Evolutionary conservation across 768 basidiomycete genomes (phyloP).

Genomic region (Mycena vitilis): DNA sequence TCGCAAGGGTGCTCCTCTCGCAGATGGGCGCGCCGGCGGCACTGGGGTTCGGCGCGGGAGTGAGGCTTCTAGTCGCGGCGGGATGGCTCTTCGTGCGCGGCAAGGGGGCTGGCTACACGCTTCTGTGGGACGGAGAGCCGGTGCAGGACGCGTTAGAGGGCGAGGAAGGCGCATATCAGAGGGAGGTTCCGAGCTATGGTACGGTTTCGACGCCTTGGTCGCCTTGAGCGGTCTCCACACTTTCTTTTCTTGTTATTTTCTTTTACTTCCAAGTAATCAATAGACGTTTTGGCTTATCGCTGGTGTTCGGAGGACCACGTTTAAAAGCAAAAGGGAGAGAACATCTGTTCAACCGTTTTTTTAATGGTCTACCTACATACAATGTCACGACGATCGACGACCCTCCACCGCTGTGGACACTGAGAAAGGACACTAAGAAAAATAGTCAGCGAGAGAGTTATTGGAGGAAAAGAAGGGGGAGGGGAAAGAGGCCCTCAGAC

Average conservation of each 20-base stretch:
- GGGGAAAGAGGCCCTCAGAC: slow-evolving; percentile 54
- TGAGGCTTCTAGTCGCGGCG: slow-evolving; percentile 69
- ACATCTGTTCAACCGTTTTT: too few relatives aligned
- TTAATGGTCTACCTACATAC: slow-evolving; percentile 11
- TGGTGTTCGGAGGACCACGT: too few relatives aligned
- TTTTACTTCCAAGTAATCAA: too few relatives aligned
- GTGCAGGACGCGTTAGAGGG: background rate
- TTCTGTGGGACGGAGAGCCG: slow-evolving; percentile 15
- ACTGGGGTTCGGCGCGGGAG: slow-evolving; percentile 72
- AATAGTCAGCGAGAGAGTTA: slow-evolving; percentile 18
- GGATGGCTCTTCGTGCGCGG: slow-evolving; percentile 75
- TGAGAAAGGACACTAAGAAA: background rate
- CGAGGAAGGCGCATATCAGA: background rate
- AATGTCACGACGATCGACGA: background rate
- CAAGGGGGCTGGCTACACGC: slow-evolving; percentile 39
- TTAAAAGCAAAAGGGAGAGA: too few relatives aligned
- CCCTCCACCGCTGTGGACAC: background rate
- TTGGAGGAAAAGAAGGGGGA: background rate
- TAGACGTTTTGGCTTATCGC: too few relatives aligned
- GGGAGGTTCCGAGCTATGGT: slow-evolving; percentile 17
- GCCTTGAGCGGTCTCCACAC: background rate
- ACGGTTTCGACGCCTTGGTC: background rate
- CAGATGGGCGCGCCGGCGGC: slow-evolving; percentile 70
- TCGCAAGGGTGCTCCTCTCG: slow-evolving; percentile 66
- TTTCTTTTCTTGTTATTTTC: too few relatives aligned